Evolutionary conservation across 2,329 filamentous ascomycete genomes (phyloP).

Genomic region (Stachybotrys echinatus): DNA sequence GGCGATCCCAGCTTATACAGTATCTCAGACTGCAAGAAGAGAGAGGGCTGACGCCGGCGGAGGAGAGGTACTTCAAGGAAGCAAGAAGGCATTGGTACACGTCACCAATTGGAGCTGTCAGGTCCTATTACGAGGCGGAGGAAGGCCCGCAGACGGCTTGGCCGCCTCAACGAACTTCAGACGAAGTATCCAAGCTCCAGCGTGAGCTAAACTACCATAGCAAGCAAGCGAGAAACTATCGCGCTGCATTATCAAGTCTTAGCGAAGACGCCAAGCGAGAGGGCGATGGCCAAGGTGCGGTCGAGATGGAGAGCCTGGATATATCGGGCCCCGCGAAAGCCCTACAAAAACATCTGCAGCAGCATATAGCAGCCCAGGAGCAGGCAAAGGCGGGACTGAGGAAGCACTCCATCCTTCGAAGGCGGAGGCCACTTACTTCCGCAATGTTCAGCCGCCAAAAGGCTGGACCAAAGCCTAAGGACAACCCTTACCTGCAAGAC

Average conservation of each 20-base stretch:
- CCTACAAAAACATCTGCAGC: conserved; percentile 10
- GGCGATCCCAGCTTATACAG: conserved; percentile 25
- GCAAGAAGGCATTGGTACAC: conserved; percentile 25
- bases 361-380: conserved; percentile 10
- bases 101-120: conserved; percentile 18
- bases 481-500: background rate
- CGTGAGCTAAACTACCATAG: conserved; percentile 21
- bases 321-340: background rate
- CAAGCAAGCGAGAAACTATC: conserved; percentile 21
- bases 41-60: conserved; percentile 23
- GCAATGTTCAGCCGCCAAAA: background rate
- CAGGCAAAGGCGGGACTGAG: background rate
- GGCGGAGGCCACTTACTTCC: background rate
- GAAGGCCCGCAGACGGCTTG: background rate
- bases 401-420: background rate
- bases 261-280: conserved; percentile 11
- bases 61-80: conserved; percentile 26
- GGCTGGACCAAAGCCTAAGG: background rate
- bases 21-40: conserved; percentile 22
- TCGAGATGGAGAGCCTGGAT: background rate
- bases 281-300: background rate
- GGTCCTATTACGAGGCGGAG: background rate
- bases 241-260: conserved; percentile 12
- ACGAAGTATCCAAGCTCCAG: conserved; percentile 17
- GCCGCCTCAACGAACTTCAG: conserved; percentile 3